A percentile compares a stretch with the other conserved stretches of the same genome.
Evolutionary conservation across 139 green algal species (phyloP).

Genomic region (Closterium sp.): DNA sequence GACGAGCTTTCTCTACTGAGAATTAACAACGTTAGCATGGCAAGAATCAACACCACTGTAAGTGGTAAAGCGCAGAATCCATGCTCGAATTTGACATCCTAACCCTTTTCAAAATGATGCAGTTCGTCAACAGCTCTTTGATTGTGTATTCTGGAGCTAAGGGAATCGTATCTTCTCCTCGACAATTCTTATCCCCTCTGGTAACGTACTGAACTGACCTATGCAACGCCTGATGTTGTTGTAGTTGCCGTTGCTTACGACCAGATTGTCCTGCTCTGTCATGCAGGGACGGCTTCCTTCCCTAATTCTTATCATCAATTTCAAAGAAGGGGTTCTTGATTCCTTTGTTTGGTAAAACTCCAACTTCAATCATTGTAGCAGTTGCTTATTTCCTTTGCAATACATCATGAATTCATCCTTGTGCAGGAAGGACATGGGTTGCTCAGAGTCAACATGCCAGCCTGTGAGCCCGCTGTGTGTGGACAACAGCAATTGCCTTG

Average conservation of each 20-base stretch:
- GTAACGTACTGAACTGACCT: not conserved
- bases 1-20: constrained; percentile 13
- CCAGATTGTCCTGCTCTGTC: not conserved
- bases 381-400: not conserved
- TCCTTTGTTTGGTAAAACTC: not conserved
- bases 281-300: not conserved
- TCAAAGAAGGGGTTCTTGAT: not conserved
- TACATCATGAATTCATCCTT: not conserved
- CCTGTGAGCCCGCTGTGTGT: not conserved
- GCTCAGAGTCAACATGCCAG: not conserved
- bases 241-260: not conserved
- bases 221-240: not conserved
- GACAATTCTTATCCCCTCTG: not conserved
- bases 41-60: constrained; percentile 12
- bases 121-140: constrained; percentile 15
- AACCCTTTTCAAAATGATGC: not conserved
- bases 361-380: not conserved
- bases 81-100: not conserved
- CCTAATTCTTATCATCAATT: not conserved
- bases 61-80: not conserved
- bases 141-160: constrained; percentile 15
- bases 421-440: not conserved
- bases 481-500: not conserved
- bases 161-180: not conserved
- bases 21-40: constrained; percentile 36